These are phyloP conservation scores for Penicillium paneum DNA, from an alignment of 2,329 filamentous ascomycete genomes.

Conservation along the genomic window DNA sequence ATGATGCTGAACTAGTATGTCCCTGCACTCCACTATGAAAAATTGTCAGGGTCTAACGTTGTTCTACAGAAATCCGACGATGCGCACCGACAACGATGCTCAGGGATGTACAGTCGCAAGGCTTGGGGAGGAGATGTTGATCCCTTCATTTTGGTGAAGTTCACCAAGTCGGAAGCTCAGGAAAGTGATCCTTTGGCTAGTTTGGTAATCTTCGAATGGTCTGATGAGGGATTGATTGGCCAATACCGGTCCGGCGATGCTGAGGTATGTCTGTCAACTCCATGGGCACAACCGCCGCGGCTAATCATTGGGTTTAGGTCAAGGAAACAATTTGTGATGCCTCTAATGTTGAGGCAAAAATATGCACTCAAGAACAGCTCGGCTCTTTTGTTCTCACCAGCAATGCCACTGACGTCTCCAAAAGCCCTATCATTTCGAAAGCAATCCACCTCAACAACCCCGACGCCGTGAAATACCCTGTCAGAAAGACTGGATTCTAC, in stretches of 20 bases:
- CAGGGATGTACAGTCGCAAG: slow-evolving; percentile 89
- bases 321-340: slow-evolving; percentile 74
- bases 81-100: slow-evolving; percentile 76
- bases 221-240: slow-evolving; percentile 75
- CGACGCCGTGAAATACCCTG: slow-evolving; percentile 69
- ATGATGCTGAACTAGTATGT: slow-evolving; percentile 47
- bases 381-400: slow-evolving; percentile 79
- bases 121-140: slow-evolving; percentile 85
- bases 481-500: slow-evolving; percentile 92
- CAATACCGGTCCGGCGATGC: slow-evolving; percentile 56
- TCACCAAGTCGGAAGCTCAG: slow-evolving; percentile 60
- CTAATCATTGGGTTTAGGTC: slow-evolving; percentile 42
- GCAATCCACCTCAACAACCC: slow-evolving; percentile 78
- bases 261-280: slow-evolving; percentile 47
- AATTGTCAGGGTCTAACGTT: neutral
- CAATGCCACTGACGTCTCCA: slow-evolving; percentile 70
- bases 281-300: neutral
- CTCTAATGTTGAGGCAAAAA: slow-evolving; percentile 62
- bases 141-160: slow-evolving; percentile 84
- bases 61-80: slow-evolving; percentile 67
- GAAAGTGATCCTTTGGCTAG: slow-evolving; percentile 73
- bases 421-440: slow-evolving; percentile 70
- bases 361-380: slow-evolving; percentile 73
- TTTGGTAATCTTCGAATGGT: slow-evolving; percentile 91
- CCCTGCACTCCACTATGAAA: neutral